phyloP scores from a whole-genome alignment of 768 basidiomycete genomes.

The Leccinum fibrillosum region DNA sequence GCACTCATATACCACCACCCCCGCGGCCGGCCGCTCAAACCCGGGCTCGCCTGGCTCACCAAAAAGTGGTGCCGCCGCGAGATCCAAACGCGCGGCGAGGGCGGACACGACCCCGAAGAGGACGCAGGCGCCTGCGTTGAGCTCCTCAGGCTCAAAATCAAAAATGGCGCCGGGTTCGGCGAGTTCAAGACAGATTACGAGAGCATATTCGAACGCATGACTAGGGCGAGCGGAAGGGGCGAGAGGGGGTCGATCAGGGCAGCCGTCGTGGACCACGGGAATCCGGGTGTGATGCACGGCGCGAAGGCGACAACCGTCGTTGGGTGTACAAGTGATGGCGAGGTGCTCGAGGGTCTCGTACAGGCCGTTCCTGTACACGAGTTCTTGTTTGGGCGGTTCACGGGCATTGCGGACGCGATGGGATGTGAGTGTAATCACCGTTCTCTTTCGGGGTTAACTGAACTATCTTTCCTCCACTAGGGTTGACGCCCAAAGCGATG shows the following conservation, averaged over 20 bases:
- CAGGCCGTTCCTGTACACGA: conserved; percentile 63
- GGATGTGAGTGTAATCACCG: conserved; percentile 62
- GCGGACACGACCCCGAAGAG: conserved; percentile 93
- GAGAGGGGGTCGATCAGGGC: conserved; percentile 44
- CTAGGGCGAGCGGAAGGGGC: conserved; percentile 45
- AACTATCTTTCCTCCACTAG: conserved; percentile 32
- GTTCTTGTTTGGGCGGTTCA: conserved; percentile 82
- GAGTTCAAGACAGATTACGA: conserved; percentile 84
- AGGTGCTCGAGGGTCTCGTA: conserved; percentile 69
- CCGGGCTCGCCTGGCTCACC: conserved; percentile 94
- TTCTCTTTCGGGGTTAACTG: neutral
- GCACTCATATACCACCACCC: conserved; percentile 90
- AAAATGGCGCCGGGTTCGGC: conserved; percentile 75
- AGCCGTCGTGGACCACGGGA: conserved; percentile 84
- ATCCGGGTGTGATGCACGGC: conserved; percentile 80
- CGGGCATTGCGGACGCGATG: conserved; percentile 70
- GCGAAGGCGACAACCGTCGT: conserved; percentile 76
- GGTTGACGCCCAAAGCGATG: conserved; percentile 57
- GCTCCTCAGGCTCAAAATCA: conserved; percentile 77
- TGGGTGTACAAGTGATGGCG: conserved; percentile 72
- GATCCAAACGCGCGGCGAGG: conserved; percentile 82
- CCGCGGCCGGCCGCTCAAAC: conserved; percentile 89
- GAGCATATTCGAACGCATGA: conserved; percentile 84
- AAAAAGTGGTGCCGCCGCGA: conserved; percentile 90
- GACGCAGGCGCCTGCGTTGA: conserved; percentile 89